These are phyloP conservation scores for Macroventuria anomochaeta DNA, from an alignment of 2,329 filamentous ascomycete genomes.

Conservation along the genomic window DNA sequence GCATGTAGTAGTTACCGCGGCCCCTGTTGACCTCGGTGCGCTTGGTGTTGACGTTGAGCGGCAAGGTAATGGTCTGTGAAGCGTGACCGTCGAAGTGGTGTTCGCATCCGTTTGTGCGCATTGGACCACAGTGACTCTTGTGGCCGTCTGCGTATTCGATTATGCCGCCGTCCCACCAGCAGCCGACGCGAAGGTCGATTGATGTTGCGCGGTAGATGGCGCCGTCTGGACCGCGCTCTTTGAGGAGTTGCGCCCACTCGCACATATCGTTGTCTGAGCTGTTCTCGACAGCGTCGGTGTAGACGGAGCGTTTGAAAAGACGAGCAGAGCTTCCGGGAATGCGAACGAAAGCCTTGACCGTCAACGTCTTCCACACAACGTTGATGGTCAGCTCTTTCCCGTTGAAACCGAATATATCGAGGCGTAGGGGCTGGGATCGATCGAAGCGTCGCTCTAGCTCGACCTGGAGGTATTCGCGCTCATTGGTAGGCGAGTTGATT, in stretches of 20 bases:
- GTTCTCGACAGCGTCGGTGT: slow-evolving; percentile 6
- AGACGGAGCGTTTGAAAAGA: slow-evolving; percentile 50
- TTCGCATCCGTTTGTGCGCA: slow-evolving; percentile 28
- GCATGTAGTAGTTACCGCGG: slow-evolving; percentile 14
- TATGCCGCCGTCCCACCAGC: slow-evolving; percentile 54
- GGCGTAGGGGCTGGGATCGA: slow-evolving; percentile 33
- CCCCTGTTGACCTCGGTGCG: slow-evolving; percentile 39
- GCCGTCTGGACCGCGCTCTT: slow-evolving; percentile 35
- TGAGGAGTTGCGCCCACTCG: slow-evolving; percentile 30
- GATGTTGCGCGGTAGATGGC: slow-evolving; percentile 48
- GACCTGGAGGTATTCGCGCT: slow-evolving; percentile 28
- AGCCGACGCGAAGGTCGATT: slow-evolving; percentile 56
- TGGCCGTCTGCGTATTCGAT: slow-evolving; percentile 56
- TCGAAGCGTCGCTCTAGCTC: slow-evolving; percentile 46
- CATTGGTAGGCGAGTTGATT: slow-evolving; percentile 19
- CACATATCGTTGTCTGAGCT: slow-evolving; percentile 10
- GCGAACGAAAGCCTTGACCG: slow-evolving; percentile 40
- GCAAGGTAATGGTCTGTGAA: slow-evolving; percentile 37
- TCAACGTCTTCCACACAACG: slow-evolving; percentile 46
- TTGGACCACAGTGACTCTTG: slow-evolving; percentile 52
- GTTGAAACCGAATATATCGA: slow-evolving; percentile 51
- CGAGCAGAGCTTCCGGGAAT: slow-evolving; percentile 50
- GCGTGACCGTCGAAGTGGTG: slow-evolving; percentile 46
- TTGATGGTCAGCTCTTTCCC: slow-evolving; percentile 45
- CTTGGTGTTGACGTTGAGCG: slow-evolving; percentile 35